Percentiles rank a stretch among this genome's conserved stretches.
Conservation (phyloP, 768 basidiomycete genomes). For the Termitomyces sp. region DNA sequence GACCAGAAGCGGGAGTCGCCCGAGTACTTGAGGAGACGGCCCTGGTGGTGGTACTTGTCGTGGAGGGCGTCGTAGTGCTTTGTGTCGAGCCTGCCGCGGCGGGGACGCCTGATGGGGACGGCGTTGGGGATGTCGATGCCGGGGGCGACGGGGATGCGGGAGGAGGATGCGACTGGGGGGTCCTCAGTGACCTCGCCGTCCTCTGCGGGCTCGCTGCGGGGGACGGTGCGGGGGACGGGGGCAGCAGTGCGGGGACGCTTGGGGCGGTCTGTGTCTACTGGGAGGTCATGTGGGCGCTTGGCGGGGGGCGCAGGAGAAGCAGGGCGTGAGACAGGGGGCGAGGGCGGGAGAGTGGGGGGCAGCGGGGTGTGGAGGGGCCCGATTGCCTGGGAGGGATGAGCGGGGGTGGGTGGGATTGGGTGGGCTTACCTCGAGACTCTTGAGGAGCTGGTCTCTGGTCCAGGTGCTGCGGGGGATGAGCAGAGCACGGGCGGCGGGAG, state of each 20-base stretch:
- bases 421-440: conserved; percentile 27
- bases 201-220: conserved; percentile 43
- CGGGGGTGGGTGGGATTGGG: neutral
- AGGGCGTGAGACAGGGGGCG: conserved; percentile 46
- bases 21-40: conserved; percentile 77
- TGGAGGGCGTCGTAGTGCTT: conserved; percentile 57
- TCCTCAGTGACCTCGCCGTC: conserved; percentile 54
- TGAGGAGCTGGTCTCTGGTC: conserved; percentile 45
- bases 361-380: conserved; percentile 35
- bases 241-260: conserved; percentile 43
- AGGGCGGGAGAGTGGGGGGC: conserved; percentile 44
- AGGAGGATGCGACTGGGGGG: conserved; percentile 21
- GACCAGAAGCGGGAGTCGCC: conserved; percentile 78
- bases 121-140: conserved; percentile 25
- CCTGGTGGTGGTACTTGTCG: conserved; percentile 64
- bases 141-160: conserved; percentile 18
- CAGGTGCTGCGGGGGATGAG: conserved; percentile 34
- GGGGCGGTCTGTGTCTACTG: conserved; percentile 32
- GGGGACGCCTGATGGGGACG: conserved; percentile 64
- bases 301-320: conserved; percentile 38
- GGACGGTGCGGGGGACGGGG: conserved; percentile 10
- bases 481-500: conserved; percentile 12
- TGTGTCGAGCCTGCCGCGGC: conserved; percentile 46
- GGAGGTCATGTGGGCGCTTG: conserved; percentile 44
- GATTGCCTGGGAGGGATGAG: conserved; percentile 29